These are phyloP conservation scores for Eragrostis curvula DNA, from an alignment of 176 grass and related monocot genomes.

Conservation along the genomic window DNA sequence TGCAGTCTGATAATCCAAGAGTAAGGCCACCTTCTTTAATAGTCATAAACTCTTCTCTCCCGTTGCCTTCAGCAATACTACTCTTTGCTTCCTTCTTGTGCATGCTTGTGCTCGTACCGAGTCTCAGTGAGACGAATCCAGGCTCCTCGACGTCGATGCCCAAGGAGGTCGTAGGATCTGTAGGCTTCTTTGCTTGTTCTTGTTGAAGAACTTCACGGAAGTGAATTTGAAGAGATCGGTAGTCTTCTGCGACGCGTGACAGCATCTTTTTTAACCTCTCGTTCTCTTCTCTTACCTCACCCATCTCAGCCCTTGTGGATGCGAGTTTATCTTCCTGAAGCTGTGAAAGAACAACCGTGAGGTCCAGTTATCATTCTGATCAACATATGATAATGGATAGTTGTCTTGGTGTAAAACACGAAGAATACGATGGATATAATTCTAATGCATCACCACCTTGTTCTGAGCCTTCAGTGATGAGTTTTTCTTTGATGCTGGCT, in stretches of 20 bases:
- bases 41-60: slow-evolving; percentile 19
- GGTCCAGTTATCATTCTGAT: not conserved
- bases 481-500: slow-evolving; percentile 39
- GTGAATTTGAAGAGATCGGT: slow-evolving; percentile 69
- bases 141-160: slow-evolving; percentile 34
- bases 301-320: slow-evolving; percentile 76
- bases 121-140: slow-evolving; percentile 53
- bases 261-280: slow-evolving; percentile 68
- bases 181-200: slow-evolving; percentile 30
- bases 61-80: slow-evolving; percentile 2
- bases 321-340: slow-evolving; percentile 57
- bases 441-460: slow-evolving; percentile 52
- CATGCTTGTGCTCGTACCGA: slow-evolving; percentile 49
- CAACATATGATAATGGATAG: slow-evolving; percentile 54
- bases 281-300: slow-evolving; percentile 81
- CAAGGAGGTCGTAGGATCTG: not conserved
- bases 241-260: slow-evolving; percentile 56
- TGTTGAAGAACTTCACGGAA: slow-evolving; percentile 57
- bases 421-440: slow-evolving; percentile 10
- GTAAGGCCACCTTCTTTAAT: slow-evolving; percentile 47
- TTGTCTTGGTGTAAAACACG: not conserved
- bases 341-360: not conserved
- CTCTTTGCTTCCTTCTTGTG: slow-evolving; percentile 51
- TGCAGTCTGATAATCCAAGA: slow-evolving; percentile 58
- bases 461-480: slow-evolving; percentile 38